Base-by-base conservation (phyloP, 169 alveolate genomes). In the Ichthyophthirius multifiliis region DNA sequence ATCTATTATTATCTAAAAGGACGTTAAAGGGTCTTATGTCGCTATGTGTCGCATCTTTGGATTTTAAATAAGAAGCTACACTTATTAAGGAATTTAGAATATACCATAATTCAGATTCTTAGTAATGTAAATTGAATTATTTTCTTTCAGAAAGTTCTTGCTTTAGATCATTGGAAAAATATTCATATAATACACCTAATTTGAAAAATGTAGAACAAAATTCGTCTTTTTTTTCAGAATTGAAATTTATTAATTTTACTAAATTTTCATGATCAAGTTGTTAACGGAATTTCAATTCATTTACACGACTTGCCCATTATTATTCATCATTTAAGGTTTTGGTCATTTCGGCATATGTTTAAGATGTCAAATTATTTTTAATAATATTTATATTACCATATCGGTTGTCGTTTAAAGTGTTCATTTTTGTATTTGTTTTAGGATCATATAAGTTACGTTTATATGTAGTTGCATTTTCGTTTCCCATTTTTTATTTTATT, bases 61-160 rank as follows among this genome's bases (percentile, higher is more conserved):
- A 16, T 44, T 67, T 18, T 32, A 67, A 20, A 44, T 34, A 67
- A 44, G 1, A 67, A 23, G 31, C 32, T 15, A 37, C 63, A 37
- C 27, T 37, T 15, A 34, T 41, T 27, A 67, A 44, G 16, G 77
- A 31, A 9, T 67, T 62, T 39, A 67, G 45, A 18, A 67, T 16
- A 39, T 67, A 67, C 77, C 77, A 67, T 20, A 67, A 32, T 39
- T 67, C 77, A 39, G 39, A n/a, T 67, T 67, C 77, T 10, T 16
- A 37, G 34, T 34, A 67, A 16, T 23, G 18, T 16, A 32, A 47
- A 27, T 44, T 37, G 7, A 39, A 32, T 16, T 67, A 37, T 34
- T 67, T 47, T 67, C 77, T 67, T 34, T 41, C 39, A 3, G 55
- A 37, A 16, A 67, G 35, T 67, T 67, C 77, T 16, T 32, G 13